These are phyloP conservation scores for Metarhizium album DNA, from an alignment of 2,329 filamentous ascomycete genomes.

Conservation along the genomic window DNA sequence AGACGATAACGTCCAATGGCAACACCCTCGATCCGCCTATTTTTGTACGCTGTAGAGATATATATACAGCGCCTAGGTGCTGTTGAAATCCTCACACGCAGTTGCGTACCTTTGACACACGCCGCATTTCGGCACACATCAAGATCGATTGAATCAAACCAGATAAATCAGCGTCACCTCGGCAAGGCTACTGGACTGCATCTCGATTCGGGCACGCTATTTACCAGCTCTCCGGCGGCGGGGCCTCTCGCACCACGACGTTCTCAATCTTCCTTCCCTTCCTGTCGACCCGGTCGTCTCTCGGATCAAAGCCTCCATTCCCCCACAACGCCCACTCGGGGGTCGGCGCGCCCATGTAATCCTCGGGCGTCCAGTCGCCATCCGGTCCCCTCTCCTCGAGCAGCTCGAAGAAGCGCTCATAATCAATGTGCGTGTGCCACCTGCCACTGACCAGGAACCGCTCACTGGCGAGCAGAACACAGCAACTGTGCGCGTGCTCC, in stretches of 20 bases:
- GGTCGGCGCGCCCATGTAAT: constrained; percentile 78
- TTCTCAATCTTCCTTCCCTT: constrained; percentile 61
- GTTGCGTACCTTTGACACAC: too few species aligned
- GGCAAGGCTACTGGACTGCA: neutral
- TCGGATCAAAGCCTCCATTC: constrained; percentile 85
- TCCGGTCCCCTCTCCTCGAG: constrained; percentile 57
- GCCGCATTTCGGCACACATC: too few species aligned
- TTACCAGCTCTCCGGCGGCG: constrained; percentile 12
- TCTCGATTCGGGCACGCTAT: neutral
- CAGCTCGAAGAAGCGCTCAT: constrained; percentile 75
- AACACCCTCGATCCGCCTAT: too few species aligned
- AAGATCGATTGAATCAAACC: too few species aligned
- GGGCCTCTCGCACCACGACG: constrained; percentile 21
- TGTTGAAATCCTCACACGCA: too few species aligned
- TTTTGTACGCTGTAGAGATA: too few species aligned
- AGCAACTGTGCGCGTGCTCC: constrained; percentile 92
- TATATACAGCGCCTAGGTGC: too few species aligned
- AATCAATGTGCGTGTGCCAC: constrained; percentile 91
- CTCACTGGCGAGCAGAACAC: constrained; percentile 73
- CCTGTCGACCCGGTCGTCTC: constrained; percentile 75
- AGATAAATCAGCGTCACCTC: neutral
- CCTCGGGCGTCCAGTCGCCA: constrained; percentile 70
- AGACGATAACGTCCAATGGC: too few species aligned
- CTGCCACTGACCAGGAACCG: constrained; percentile 65
- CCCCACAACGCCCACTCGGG: constrained; percentile 95